phyloP scores from a whole-genome alignment of 345 rosid genomes.

The Salix exigua region DNA sequence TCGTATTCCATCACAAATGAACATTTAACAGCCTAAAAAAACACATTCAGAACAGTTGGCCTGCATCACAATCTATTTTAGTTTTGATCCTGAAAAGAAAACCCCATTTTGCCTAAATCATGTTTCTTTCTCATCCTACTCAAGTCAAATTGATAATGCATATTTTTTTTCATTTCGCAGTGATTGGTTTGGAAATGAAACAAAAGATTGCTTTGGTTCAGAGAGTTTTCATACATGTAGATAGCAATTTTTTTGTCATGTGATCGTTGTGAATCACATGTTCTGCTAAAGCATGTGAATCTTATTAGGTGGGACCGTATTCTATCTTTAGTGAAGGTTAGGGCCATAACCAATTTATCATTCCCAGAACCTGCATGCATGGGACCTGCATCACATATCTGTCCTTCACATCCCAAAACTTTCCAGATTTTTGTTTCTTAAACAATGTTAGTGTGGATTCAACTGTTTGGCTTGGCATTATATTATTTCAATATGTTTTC shows the following conservation, averaged over 20 bases:
- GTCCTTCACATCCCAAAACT: neutral
- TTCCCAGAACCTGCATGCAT: neutral
- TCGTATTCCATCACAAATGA: too few relatives aligned
- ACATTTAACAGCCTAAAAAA: too few relatives aligned
- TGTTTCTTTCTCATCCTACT: neutral
- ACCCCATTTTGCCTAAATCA: neutral
- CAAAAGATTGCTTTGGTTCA: neutral
- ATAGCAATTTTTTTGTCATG: neutral
- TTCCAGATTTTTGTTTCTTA: neutral
- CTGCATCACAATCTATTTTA: too few relatives aligned
- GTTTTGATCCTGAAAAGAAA: neutral
- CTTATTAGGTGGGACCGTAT: neutral
- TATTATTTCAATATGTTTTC: too few relatives aligned
- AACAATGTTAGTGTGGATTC: neutral
- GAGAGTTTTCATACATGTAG: neutral
- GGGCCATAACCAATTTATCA: neutral
- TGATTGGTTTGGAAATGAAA: neutral
- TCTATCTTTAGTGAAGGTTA: neutral
- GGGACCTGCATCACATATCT: neutral
- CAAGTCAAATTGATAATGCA: neutral
- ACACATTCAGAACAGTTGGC: too few relatives aligned
- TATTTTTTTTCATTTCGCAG: neutral
- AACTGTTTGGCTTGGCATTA: too few relatives aligned
- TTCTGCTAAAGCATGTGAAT: neutral
- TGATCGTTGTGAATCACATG: neutral